A percentile compares a stretch with the other conserved stretches of the same genome.
Conservation (phyloP, 176 grass and related monocot genomes). For the Oryza meyeriana region DNA sequence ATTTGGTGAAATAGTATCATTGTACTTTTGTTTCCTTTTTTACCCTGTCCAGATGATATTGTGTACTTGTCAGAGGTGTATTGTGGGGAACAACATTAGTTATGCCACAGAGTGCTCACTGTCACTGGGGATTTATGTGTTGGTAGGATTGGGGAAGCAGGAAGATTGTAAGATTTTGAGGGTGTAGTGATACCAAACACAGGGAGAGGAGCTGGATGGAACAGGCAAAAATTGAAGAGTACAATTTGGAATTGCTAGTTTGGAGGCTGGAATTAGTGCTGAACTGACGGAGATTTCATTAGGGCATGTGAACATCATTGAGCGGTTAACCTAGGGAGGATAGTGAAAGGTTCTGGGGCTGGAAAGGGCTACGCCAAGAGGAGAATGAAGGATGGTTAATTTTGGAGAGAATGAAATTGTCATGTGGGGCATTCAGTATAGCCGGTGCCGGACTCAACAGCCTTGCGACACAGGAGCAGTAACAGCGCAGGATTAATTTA, state of each 20-base stretch:
- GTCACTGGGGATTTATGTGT: not conserved
- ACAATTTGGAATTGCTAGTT: not conserved
- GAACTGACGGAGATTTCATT: not conserved
- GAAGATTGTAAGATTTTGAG: not conserved
- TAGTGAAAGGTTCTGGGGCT: not conserved
- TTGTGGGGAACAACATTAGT: not conserved
- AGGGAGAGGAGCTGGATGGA: not conserved
- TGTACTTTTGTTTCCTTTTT: not conserved
- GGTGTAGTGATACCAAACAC: not conserved
- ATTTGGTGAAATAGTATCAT: not conserved
- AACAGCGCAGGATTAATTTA: no score
- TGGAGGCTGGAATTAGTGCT: not conserved
- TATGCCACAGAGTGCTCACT: not conserved
- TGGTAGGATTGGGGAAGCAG: not conserved
- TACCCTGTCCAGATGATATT: not conserved
- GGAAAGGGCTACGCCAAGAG: not conserved
- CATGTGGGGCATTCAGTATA: no score
- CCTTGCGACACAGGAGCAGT: no score
- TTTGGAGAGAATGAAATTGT: not conserved
- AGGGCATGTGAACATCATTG: not conserved
- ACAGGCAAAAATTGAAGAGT: not conserved
- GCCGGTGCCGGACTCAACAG: no score
- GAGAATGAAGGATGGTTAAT: not conserved
- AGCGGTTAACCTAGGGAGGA: not conserved
- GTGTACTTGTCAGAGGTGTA: not conserved